Evolutionary conservation across 1,139 yeast genomes (phyloP).

Genomic region (Geotrichum phurueaensis): DNA sequence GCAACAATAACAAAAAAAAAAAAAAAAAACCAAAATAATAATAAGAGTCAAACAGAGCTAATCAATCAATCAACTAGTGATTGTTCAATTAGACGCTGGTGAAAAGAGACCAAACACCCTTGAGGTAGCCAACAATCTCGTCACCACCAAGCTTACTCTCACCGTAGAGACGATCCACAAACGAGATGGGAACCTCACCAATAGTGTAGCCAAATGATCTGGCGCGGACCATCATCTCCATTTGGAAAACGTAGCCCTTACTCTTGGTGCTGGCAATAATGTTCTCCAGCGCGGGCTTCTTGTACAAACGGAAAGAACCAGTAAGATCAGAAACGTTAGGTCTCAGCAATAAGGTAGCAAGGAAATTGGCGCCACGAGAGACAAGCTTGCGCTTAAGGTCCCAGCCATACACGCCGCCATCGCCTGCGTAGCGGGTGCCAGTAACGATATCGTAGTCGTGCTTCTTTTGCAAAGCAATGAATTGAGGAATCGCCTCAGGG

Average conservation of each 20-base stretch:
- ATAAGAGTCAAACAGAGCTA: background rate
- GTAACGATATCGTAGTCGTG: constrained; percentile 70
- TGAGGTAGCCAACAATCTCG: constrained; percentile 71
- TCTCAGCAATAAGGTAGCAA: constrained; percentile 65
- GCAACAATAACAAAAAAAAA: background rate
- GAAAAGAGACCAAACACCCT: constrained; percentile 69
- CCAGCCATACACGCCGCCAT: constrained; percentile 86
- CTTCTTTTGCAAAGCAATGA: constrained; percentile 61
- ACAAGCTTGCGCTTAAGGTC: constrained; percentile 75
- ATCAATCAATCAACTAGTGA: background rate
- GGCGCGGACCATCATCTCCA: constrained; percentile 88
- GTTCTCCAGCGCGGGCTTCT: constrained; percentile 60
- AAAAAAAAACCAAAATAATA: background rate
- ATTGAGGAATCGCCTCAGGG: constrained; percentile 74
- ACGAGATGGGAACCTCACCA: constrained; percentile 75
- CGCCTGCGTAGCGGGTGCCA: constrained; percentile 78
- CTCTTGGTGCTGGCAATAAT: constrained; percentile 66
- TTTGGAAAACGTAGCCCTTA: constrained; percentile 81
- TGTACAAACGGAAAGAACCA: constrained; percentile 73
- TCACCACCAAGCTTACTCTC: constrained; percentile 79
- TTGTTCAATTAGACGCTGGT: constrained; percentile 45
- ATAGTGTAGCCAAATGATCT: constrained; percentile 62
- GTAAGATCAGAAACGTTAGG: constrained; percentile 74
- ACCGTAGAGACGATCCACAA: constrained; percentile 76
- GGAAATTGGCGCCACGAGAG: constrained; percentile 75